Evolutionary conservation across 2,329 filamentous ascomycete genomes (phyloP).

Genomic region (Penicillium sclerotiorum): DNA sequence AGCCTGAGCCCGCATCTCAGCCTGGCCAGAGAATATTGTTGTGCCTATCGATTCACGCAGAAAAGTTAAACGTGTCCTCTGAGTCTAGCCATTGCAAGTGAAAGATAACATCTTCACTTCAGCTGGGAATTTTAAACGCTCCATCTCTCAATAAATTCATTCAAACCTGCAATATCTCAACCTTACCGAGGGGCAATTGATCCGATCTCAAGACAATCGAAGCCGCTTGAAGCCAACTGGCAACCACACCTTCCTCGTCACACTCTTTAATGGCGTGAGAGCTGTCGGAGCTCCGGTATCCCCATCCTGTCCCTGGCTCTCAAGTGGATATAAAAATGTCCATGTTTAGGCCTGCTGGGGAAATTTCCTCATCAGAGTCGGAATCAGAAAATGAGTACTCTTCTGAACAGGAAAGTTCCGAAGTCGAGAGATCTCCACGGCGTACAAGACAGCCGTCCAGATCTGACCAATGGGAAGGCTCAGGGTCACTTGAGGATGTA

Average conservation of each 20-base stretch:
- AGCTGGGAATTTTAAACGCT: neutral
- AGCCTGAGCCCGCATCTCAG: conserved; percentile 25
- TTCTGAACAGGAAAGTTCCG: neutral
- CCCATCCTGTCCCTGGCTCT: neutral
- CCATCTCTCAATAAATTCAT: neutral
- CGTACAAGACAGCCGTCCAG: neutral
- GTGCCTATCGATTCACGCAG: conserved; percentile 9
- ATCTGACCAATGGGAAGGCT: conserved; percentile 17
- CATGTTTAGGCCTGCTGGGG: conserved; percentile 44
- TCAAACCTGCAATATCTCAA: no score
- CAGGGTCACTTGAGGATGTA: conserved; percentile 22
- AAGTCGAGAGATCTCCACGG: neutral
- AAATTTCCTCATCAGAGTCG: conserved; percentile 41
- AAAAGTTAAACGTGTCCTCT: conserved; percentile 10
- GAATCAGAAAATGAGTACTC: conserved; percentile 25
- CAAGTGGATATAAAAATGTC: conserved; percentile 33
- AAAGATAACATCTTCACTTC: neutral
- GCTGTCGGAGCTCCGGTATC: neutral
- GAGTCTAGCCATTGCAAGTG: no score
- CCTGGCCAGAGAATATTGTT: conserved; percentile 21
- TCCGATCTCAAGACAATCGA: no score
- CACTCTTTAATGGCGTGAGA: neutral
- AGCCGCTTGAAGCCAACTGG: no score
- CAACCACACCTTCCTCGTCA: no score
- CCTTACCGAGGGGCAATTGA: neutral